Evolutionary conservation across 331 rosid species (phyloP), one percentile per base, ranked within the genome.

Genomic region (Acacia pycnantha): DNA sequence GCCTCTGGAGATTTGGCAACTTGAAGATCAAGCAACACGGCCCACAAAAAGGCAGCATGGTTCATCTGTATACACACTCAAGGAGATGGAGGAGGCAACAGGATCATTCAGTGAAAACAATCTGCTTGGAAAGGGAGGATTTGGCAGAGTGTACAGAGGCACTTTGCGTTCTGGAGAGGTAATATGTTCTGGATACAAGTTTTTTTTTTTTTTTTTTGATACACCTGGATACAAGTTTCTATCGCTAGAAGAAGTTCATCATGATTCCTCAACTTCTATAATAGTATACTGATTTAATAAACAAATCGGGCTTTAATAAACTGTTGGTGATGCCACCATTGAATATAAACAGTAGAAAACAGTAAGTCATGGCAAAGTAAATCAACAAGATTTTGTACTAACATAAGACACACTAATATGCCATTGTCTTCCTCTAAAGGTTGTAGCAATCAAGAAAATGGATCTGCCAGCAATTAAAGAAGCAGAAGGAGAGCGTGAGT

Each of bases 401-500:
- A 78, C 73, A 50, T 24, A 68, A 4, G 65, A 59, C 64, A 65
- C 41, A 43, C 70, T 84, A 44, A 80, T 66, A 67, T 73, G 47
- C 56, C 33, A 59, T 4, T 77, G 40, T 70, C 41, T 79, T 5
- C 78, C 51, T 59, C 4, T 61, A 51, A 84, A 94, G 98, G 90
- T 93, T 77, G 98, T 89, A 78, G 98, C 98, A 43, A 88, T 91
- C 68, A 95, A 95, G 88, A 93, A 95, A 88, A 95, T 95, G 98
- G 98, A 90, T 84, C 75, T 90, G 43, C 93, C 93, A 3, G 84
- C 92, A 13, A 89, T 87, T 27, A 93, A 90, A 84, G 93, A 70
- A 80, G 94, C 97, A 0, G 97, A 95, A 24, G 98, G 98, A 73
- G 97, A 93, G 84, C 91, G 89, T 0, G 97, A 95, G 80, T 93